A percentile compares a stretch with the other conserved stretches of the same genome.
phyloP scores from a whole-genome alignment of 129 eudicot species.

The Heracleum sosnowskyi region DNA sequence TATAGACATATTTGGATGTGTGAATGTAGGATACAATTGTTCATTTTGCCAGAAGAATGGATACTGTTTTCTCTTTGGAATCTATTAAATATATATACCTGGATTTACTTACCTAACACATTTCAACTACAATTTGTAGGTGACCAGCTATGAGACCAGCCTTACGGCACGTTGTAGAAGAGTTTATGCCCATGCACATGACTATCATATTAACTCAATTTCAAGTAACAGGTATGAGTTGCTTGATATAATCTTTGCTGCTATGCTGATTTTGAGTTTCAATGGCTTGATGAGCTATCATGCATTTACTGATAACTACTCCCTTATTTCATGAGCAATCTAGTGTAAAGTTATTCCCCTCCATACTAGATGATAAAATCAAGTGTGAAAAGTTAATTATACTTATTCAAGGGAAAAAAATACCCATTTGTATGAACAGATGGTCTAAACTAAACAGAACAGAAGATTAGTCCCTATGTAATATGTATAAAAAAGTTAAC shows the following conservation, averaged over 20 bases:
- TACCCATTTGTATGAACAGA: neutral
- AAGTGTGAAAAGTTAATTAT: neutral
- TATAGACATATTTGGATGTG: neutral
- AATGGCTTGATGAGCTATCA: neutral
- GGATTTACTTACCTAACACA: neutral
- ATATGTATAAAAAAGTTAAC: constrained; percentile 9
- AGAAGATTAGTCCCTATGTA: neutral
- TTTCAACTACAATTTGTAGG: constrained; percentile 34
- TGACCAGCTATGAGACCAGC: constrained; percentile 81
- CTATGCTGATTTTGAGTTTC: neutral
- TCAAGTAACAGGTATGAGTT: constrained; percentile 77
- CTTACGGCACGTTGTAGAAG: constrained; percentile 89
- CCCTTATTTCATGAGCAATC: neutral
- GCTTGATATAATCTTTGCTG: neutral
- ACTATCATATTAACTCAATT: constrained; percentile 92
- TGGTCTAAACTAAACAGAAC: neutral
- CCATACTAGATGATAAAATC: neutral
- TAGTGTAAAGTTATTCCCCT: neutral
- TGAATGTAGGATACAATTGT: neutral
- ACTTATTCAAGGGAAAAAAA: neutral
- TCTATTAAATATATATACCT: neutral
- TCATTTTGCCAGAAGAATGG: neutral
- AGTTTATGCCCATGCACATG: constrained; percentile 99
- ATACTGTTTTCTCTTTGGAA: neutral
- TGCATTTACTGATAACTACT: neutral